Base-by-base conservation (phyloP, 257 asterid species). In the Solanum chmielewskii region DNA sequence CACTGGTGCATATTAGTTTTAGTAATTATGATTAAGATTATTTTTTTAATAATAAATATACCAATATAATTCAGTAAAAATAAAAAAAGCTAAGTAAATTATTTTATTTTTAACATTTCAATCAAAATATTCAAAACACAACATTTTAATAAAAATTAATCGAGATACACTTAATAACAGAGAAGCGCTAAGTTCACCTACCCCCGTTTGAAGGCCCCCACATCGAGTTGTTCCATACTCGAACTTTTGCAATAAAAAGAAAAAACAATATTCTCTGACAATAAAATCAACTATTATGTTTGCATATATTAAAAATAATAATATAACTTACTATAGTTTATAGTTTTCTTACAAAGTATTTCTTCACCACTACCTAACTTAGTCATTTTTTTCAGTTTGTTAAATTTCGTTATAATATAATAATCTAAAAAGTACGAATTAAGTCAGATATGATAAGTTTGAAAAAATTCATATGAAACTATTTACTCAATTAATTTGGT, bases 81-180 rank as follows among this genome's bases (percentile, higher is more conserved):
- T 0, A 27, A 27, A 56, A 68, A 11, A 27, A 13, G 39, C 35
- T 68, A 68, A 13, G 21, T 68, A 27, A 0, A 27, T 64, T 0
- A 16, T 20, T 56, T 59, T 21, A 4, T 21, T 59, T 21, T 59
- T 59, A 59, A 59, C 9, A 3, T 0, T 21, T 59, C 0, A 59
- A 59, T 59, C 0, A 9, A 0, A 0, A 59, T 9, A 8, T 7
- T 20, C 2, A 59, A 1, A 31, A 31, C 0, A 31, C 3, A 20
- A 59, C 12, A 20, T 0, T 0, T 59, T 59, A 1, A 11, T 11
- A 2, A n/a, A n/a, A 62, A 62, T 62, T n/a, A 62, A 62, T 62
- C 0, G 3, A 4, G 6, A 23, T 23, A 25, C 71, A 11, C 35
- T 66, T 66, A 39, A 68, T 29, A 33, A 70, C 16, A 33, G 15